A percentile compares a stretch with the other conserved stretches of the same genome.
Conservation (phyloP, 2,329 filamentous ascomycete genomes). For the Parasarocladium wereldwijsianum region DNA sequence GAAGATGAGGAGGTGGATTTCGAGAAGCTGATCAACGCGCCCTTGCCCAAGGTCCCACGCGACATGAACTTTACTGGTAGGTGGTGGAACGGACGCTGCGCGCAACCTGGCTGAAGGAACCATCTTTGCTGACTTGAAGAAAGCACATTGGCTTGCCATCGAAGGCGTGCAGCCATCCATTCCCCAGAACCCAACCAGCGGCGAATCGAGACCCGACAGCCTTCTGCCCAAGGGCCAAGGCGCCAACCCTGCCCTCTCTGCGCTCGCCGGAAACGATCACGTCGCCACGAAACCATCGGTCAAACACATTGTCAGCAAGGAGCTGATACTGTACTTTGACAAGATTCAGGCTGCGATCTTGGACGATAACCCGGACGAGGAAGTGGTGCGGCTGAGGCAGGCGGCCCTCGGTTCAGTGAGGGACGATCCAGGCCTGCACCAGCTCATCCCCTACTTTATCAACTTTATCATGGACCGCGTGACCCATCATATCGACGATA, state of each 20-base stretch:
- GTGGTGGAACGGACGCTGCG: slow-evolving; percentile 9
- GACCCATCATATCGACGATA: slow-evolving; percentile 80
- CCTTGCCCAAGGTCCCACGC: slow-evolving; percentile 82
- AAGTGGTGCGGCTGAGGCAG: slow-evolving; percentile 54
- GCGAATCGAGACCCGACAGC: slow-evolving; percentile 71
- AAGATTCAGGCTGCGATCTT: slow-evolving; percentile 83
- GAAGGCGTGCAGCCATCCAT: slow-evolving; percentile 96
- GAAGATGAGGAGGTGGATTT: slow-evolving; percentile 98
- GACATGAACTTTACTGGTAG: slow-evolving; percentile 84
- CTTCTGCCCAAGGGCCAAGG: slow-evolving; percentile 80
- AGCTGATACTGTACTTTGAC: slow-evolving; percentile 92
- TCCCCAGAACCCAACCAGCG: slow-evolving; percentile 83
- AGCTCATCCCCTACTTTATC: slow-evolving; percentile 91
- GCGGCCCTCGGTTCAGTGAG: slow-evolving; percentile 76
- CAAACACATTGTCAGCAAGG: slow-evolving; percentile 91
- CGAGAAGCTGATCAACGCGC: slow-evolving; percentile 95
- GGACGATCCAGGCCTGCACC: slow-evolving; percentile 84
- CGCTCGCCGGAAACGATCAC: slow-evolving; percentile 73
- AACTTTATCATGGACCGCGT: slow-evolving; percentile 94
- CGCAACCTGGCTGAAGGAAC: not conserved
- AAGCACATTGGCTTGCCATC: slow-evolving; percentile 95
- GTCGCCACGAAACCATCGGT: slow-evolving; percentile 66
- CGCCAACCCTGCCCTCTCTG: slow-evolving; percentile 67
- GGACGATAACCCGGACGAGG: slow-evolving; percentile 74
- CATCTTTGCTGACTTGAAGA: slow-evolving; percentile 9